These are phyloP conservation scores for Macrolepiota dolichaula DNA, from an alignment of 768 basidiomycete genomes.

Conservation along the genomic window DNA sequence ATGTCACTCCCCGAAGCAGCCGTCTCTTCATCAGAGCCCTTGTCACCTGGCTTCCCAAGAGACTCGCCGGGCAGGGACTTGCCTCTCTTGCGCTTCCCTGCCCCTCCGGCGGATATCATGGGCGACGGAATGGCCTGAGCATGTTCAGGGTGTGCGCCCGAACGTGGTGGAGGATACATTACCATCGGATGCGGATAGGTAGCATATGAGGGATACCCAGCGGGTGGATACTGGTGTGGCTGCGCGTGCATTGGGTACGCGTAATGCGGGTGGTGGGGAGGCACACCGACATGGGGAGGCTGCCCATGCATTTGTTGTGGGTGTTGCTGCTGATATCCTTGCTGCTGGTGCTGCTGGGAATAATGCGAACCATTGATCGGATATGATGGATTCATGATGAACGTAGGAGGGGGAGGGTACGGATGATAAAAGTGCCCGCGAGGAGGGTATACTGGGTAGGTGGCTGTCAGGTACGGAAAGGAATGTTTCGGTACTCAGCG, in stretches of 20 bases:
- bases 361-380: conserved; percentile 54
- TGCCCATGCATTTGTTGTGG: conserved; percentile 24
- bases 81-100: conserved; percentile 62
- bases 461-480: conserved; percentile 18
- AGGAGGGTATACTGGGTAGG: conserved; percentile 26
- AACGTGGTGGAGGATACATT: conserved; percentile 56
- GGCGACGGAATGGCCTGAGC: conserved; percentile 33
- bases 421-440: conserved; percentile 42
- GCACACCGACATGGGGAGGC: conserved; percentile 19
- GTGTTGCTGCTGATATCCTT: conserved; percentile 30
- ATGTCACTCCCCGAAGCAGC: conserved; percentile 47
- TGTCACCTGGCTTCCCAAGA: conserved; percentile 40
- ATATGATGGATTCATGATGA: conserved; percentile 70
- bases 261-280: conserved; percentile 42
- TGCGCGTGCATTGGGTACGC: conserved; percentile 55
- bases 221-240: conserved; percentile 49
- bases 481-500: conserved; percentile 1
- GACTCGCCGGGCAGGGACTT: conserved; percentile 35
- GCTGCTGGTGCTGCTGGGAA: conserved; percentile 31
- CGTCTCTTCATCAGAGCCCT: conserved; percentile 59
- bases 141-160: conserved; percentile 29
- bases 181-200: conserved; percentile 67
- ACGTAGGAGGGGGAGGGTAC: conserved; percentile 27
- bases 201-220: conserved; percentile 58
- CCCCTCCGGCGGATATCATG: conserved; percentile 28